Evolutionary conservation across 1,284 basidiomycete species (phyloP).

Genomic region (Psilocybe mexicana): DNA sequence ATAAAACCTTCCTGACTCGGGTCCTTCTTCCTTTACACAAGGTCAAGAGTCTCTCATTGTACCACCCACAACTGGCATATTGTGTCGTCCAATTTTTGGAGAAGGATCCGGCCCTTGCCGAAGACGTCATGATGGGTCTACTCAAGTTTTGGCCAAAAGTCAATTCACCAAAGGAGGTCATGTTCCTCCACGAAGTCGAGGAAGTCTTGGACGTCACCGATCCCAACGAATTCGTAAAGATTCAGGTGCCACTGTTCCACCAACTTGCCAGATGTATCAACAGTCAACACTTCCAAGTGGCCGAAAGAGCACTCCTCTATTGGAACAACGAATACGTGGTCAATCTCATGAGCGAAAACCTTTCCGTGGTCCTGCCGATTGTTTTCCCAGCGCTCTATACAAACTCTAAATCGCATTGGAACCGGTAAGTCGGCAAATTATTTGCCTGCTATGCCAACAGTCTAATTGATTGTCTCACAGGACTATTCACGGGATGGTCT

Average conservation of each 20-base stretch:
- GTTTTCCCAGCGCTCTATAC: constrained; percentile 98
- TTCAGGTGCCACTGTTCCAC: constrained; percentile 91
- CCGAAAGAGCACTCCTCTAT: constrained; percentile 90
- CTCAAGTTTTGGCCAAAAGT: constrained; percentile 99
- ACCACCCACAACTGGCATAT: constrained; percentile 98
- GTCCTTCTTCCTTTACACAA: constrained; percentile 98
- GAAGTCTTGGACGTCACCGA: constrained; percentile 99
- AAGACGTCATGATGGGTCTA: constrained; percentile 94
- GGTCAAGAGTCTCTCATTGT: constrained; percentile 94
- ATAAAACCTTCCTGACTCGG: constrained; percentile 97
- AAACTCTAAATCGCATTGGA: constrained; percentile 98
- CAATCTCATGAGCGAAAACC: constrained; percentile 98
- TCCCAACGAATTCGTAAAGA: constrained; percentile 95
- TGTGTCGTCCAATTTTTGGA: constrained; percentile 99
- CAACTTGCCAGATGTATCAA: constrained; percentile 98
- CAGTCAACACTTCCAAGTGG: constrained; percentile 99
- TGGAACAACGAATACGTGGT: constrained; percentile 99
- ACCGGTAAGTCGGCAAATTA: constrained; percentile 63
- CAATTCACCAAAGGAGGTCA: constrained; percentile 99
- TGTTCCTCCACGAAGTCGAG: constrained; percentile 99
- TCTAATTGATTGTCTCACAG: constrained; percentile 42
- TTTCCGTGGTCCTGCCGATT: constrained; percentile 88
- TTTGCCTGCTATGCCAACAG: constrained; percentile 4
- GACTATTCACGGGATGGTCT: constrained; percentile 99
- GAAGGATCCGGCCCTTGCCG: constrained; percentile 91